Base-by-base conservation (phyloP, 805 yeast genomes). In the Yamadazyma sp. region DNA sequence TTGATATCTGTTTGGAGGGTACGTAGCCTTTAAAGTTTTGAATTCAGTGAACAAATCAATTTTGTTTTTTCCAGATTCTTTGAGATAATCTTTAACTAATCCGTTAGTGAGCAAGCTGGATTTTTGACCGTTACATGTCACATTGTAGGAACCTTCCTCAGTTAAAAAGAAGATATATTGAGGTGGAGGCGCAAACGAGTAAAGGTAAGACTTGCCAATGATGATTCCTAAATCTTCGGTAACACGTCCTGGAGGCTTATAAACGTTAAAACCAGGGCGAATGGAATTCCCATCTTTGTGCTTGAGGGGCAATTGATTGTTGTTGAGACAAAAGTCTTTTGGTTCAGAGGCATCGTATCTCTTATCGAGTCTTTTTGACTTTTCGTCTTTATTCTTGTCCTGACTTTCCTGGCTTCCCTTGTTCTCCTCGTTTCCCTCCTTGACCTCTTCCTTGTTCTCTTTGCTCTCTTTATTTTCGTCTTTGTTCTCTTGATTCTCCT, bases 151-250 rank as follows among this genome's bases (percentile, higher is more conserved):
- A 6, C 71, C 72, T 8, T 60, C 62, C 14, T 50, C 49, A 20
- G 70, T 61, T 28, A 71, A 48, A 45, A 71, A 71, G 7, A 71
- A 51, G 17, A 71, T 42, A 38, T 57, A 33, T 45, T 47, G 19
- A 3, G 72, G 72, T 7, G 59, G 50, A 3, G 70, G 68, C 1
- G 69, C 75, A 35, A 56, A 62, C 1, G 70, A 53, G 48, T 66
- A 67, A 5, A 72, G 54, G 38, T 67, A 71, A 0, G 74, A 63
- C 45, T 67, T 67, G 41, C 58, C 57, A 23, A 59, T 59, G 4
- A 63, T 31, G 2, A 50, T 43, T 19, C 62, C 62, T 19, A 50
- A 38, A 12, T 51, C 52, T 37, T 49, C 54, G 4, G 61, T 48
- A 2, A 65, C 53, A 26, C 60, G 53, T 21, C 59, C 60, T 0